These are phyloP conservation scores for Chalara sp. DNA, from an alignment of 2,329 filamentous ascomycete genomes.

Conservation along the genomic window DNA sequence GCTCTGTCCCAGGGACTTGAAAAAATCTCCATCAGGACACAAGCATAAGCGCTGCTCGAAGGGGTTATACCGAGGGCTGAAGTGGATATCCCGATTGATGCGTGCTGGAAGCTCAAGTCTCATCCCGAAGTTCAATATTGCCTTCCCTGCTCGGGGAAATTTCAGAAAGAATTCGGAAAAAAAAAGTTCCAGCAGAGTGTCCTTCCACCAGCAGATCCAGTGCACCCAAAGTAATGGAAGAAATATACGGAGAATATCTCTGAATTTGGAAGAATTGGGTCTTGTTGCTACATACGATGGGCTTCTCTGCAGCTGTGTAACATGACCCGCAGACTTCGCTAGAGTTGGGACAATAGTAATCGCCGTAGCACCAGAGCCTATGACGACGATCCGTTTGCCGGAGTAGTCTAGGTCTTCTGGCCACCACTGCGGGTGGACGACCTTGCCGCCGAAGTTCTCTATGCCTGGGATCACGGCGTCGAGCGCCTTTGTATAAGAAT, in stretches of 20 bases:
- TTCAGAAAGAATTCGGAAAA: constrained; percentile 34
- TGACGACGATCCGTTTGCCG: constrained; percentile 37
- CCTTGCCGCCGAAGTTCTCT: constrained; percentile 48
- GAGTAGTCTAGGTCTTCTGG: constrained; percentile 58
- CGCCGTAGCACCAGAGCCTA: constrained; percentile 68
- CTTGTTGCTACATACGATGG: constrained; percentile 59
- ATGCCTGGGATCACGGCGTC: constrained; percentile 49
- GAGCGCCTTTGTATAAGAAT: constrained; percentile 51
- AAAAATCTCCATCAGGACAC: constrained; percentile 47
- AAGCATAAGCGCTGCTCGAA: constrained; percentile 71
- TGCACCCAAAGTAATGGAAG: constrained; percentile 31
- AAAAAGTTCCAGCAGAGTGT: background rate
- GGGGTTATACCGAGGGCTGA: constrained; percentile 54
- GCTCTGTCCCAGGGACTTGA: constrained; percentile 35
- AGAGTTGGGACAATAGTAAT: constrained; percentile 69
- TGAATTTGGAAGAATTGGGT: constrained; percentile 24
- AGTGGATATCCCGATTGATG: constrained; percentile 50
- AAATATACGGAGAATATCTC: constrained; percentile 10
- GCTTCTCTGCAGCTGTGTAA: constrained; percentile 77
- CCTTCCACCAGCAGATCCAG: background rate
- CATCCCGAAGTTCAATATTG: constrained; percentile 37
- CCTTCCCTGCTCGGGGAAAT: constrained; percentile 42
- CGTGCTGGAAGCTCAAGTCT: constrained; percentile 43
- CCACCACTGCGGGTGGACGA: constrained; percentile 70
- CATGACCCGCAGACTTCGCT: constrained; percentile 53